phyloP scores from a whole-genome alignment of 805 yeast species.

The Candida suzukii region DNA sequence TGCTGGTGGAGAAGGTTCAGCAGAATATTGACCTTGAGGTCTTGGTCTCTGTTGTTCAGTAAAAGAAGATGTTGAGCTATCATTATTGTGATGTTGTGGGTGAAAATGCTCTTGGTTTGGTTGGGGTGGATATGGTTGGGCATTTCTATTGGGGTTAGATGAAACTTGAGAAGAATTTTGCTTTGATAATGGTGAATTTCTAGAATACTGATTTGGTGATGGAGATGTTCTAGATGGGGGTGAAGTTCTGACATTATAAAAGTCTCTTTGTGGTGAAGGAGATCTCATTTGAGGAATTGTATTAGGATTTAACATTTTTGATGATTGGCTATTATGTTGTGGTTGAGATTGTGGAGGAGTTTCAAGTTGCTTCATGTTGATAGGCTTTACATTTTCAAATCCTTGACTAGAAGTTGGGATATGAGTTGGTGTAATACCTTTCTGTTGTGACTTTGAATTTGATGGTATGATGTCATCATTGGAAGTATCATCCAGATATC shows the following conservation, averaged over 20 bases:
- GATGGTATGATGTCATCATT: not conserved
- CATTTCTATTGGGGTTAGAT: too few relatives aligned
- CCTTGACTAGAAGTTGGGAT: not conserved
- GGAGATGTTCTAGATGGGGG: not conserved
- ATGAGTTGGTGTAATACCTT: slow-evolving; percentile 1
- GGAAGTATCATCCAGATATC: slow-evolving; percentile 9
- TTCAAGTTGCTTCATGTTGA: not conserved
- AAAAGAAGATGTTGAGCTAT: not conserved
- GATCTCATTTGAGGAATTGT: not conserved
- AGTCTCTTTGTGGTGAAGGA: not conserved
- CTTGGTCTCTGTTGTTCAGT: not conserved
- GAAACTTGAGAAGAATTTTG: too few relatives aligned
- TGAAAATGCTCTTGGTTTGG: not conserved
- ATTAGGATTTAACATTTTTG: slow-evolving; percentile 2
- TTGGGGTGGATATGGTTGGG: not conserved
- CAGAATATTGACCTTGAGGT: not conserved
- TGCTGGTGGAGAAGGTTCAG: slow-evolving; percentile 2
- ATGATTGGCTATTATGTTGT: too few relatives aligned
- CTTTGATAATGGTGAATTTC: not conserved
- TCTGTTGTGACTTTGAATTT: not conserved
- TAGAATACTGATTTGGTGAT: not conserved
- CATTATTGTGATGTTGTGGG: not conserved
- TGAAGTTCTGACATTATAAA: not conserved
- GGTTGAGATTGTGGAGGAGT: not conserved
- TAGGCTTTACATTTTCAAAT: not conserved